A percentile compares a stretch with the other conserved stretches of the same genome.
These are phyloP conservation scores for Populus trichocarpa DNA, from an alignment of 441 rosid species.

Conservation along the genomic window DNA sequence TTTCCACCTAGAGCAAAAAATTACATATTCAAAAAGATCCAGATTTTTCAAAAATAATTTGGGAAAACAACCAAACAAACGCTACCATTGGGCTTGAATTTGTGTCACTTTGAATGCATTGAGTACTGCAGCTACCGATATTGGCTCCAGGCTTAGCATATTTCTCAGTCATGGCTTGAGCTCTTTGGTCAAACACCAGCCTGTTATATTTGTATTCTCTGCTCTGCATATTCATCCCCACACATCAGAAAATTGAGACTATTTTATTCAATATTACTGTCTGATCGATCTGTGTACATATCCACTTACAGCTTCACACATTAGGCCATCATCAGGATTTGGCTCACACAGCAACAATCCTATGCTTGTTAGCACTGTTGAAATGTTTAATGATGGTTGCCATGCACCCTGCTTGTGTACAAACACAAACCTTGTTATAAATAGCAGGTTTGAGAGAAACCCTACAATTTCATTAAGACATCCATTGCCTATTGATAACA, in stretches of 20 bases:
- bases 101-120: slow-evolving; percentile 22
- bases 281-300: background rate
- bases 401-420: slow-evolving; percentile 60
- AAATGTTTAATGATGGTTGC: slow-evolving; percentile 87
- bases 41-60: background rate
- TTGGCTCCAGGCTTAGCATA: slow-evolving; percentile 47
- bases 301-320: slow-evolving; percentile 70
- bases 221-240: slow-evolving; percentile 46
- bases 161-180: slow-evolving; percentile 62
- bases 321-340: slow-evolving; percentile 79
- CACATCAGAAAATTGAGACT: slow-evolving; percentile 10
- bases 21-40: background rate
- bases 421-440: slow-evolving; percentile 12
- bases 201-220: slow-evolving; percentile 75
- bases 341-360: slow-evolving; percentile 72
- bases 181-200: slow-evolving; percentile 66
- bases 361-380: slow-evolving; percentile 69
- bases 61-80: background rate
- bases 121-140: slow-evolving; percentile 27
- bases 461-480: background rate
- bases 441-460: background rate
- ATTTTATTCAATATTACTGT: background rate
- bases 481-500: too few relatives aligned
- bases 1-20: slow-evolving; percentile 33
- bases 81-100: slow-evolving; percentile 22